Conservation (phyloP, 2,329 filamentous ascomycete genomes). For the Cladosporium phlei region DNA sequence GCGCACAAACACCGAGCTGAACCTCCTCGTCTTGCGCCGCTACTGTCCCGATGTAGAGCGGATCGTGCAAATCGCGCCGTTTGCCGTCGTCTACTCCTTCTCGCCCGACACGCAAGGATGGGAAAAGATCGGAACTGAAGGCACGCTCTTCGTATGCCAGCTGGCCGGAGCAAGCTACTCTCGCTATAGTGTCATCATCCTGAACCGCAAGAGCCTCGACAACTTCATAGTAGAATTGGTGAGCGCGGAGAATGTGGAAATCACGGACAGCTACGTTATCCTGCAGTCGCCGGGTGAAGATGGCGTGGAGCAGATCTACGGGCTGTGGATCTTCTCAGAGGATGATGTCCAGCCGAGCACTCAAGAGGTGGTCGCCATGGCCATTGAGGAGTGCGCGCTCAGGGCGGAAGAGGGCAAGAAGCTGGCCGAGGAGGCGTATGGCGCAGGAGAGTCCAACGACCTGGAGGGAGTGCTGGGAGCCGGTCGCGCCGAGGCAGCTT, state of each 20-base stretch:
- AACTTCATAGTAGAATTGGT: conserved; percentile 44
- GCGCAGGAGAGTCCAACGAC: conserved; percentile 31
- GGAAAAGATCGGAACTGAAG: conserved; percentile 83
- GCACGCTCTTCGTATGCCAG: conserved; percentile 82
- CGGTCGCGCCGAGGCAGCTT: conserved; percentile 21
- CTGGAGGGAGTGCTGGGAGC: conserved; percentile 30
- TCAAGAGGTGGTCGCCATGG: conserved; percentile 48
- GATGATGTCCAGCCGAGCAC: conserved; percentile 43
- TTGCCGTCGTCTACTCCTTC: conserved; percentile 82
- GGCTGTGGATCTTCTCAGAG: conserved; percentile 62
- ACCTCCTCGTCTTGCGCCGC: conserved; percentile 75
- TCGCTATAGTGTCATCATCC: conserved; percentile 42
- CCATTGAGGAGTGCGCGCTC: conserved; percentile 53
- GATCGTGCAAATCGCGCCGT: conserved; percentile 77
- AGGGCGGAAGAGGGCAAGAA: conserved; percentile 23
- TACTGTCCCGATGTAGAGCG: conserved; percentile 69
- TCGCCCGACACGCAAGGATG: conserved; percentile 60
- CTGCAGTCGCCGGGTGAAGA: conserved; percentile 44
- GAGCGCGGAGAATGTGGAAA: conserved; percentile 41
- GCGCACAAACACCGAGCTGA: conserved; percentile 79
- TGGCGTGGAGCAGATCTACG: conserved; percentile 46
- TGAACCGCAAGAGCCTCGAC: conserved; percentile 46
- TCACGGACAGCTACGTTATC: conserved; percentile 56
- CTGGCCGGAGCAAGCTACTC: conserved; percentile 35
- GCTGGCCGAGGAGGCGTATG: conserved; percentile 47